Evolutionary conservation across 2,329 filamentous ascomycete species (phyloP).

Genomic region (Cordyceps cateniannulata): DNA sequence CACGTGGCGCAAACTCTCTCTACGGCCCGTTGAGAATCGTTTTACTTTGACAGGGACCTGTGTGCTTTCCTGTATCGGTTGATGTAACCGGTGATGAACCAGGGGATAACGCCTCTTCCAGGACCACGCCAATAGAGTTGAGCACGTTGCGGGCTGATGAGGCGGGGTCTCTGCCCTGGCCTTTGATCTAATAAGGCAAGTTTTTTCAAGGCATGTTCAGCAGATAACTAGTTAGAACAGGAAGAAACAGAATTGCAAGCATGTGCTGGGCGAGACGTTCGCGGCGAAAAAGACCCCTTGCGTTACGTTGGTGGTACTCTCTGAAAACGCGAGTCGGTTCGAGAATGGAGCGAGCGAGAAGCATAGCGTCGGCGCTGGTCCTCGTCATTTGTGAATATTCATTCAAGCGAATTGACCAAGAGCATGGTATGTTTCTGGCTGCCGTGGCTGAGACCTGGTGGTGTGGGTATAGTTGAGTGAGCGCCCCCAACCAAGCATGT

Average conservation of each 20-base stretch:
- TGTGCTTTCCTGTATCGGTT: neutral
- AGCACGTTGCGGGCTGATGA: neutral
- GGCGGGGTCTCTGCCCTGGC: neutral
- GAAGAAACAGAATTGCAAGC: neutral
- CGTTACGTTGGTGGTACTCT: constrained; percentile 5
- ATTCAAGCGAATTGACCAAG: neutral
- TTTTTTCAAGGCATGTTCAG: neutral
- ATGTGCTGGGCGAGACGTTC: neutral
- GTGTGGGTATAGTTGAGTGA: neutral
- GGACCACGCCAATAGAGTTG: neutral
- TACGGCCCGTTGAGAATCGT: neutral
- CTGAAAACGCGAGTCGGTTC: constrained; percentile 2
- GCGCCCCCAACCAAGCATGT: neutral
- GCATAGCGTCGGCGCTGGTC: neutral
- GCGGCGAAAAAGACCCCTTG: neutral
- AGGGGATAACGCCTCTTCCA: neutral
- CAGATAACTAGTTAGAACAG: neutral
- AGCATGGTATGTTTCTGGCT: neutral
- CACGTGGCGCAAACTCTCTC: neutral
- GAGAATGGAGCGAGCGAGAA: neutral
- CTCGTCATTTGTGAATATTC: neutral
- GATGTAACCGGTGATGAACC: neutral
- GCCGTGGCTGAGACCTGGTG: constrained; percentile 8
- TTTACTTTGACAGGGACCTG: neutral
- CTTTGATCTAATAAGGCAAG: neutral